Evolutionary conservation across 1,284 basidiomycete species (phyloP).

Genomic region (Gomphus bonarii): DNA sequence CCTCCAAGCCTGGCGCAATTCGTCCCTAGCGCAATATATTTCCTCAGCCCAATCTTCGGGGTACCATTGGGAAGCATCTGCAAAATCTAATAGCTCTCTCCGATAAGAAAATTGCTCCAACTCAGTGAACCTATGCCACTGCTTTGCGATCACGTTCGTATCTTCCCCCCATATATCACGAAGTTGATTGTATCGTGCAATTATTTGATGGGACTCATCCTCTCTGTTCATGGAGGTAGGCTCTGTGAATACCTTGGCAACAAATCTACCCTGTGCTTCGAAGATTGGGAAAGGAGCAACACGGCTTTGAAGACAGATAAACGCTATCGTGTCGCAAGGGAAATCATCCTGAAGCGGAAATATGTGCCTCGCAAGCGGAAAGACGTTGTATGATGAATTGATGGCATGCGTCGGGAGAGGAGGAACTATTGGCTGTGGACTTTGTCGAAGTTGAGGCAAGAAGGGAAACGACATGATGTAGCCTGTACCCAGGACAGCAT

Average conservation of each 20-base stretch:
- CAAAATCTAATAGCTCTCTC: constrained; percentile 43
- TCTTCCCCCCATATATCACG: constrained; percentile 21
- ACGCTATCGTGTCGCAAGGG: constrained; percentile 45
- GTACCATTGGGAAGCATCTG: constrained; percentile 22
- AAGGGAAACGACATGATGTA: constrained; percentile 58
- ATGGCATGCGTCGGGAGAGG: constrained; percentile 38
- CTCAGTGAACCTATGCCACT: constrained; percentile 42
- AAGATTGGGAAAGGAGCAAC: constrained; percentile 56
- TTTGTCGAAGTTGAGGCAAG: constrained; percentile 27
- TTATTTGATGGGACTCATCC: constrained; percentile 35
- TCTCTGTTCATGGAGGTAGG: constrained; percentile 37
- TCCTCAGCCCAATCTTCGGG: constrained; percentile 44
- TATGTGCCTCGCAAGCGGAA: constrained; percentile 46
- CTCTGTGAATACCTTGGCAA: constrained; percentile 40
- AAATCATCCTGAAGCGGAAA: constrained; percentile 39
- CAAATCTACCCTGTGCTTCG: constrained; percentile 57
- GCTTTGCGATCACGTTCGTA: constrained; percentile 30
- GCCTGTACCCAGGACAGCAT: constrained; percentile 65
- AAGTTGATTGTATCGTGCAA: constrained; percentile 38
- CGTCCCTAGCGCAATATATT: constrained; percentile 38
- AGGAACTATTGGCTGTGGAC: constrained; percentile 23
- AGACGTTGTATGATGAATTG: constrained; percentile 55
- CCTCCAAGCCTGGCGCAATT: constrained; percentile 47
- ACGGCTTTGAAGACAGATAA: constrained; percentile 47
- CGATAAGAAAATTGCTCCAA: constrained; percentile 60